Evolutionary conservation across 371 early-diverging fungal species (phyloP).

Genomic region (Lichtheimia ramosa): DNA sequence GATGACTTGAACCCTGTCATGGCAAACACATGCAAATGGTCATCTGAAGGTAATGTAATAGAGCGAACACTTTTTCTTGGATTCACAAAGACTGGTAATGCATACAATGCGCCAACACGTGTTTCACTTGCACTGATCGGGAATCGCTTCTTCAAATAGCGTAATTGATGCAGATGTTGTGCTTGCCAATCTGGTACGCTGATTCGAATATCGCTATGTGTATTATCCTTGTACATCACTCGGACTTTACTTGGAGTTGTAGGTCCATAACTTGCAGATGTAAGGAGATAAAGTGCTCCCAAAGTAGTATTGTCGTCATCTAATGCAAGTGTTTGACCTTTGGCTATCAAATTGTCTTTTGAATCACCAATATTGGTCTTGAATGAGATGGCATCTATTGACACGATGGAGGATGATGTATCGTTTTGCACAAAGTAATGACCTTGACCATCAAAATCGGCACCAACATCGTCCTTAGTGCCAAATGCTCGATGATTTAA

Average conservation of each 20-base stretch:
- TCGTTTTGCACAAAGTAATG: conserved; percentile 2
- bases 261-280: conserved; percentile 26
- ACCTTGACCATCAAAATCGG: conserved; percentile 24
- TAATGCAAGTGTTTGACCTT: conserved; percentile 29
- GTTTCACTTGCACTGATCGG: conserved; percentile 3
- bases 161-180: conserved; percentile 7
- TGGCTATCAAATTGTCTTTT: conserved; percentile 24
- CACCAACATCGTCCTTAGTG: neutral
- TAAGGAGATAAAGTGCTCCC: conserved; percentile 30
- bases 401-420: neutral
- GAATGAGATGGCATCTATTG: conserved; percentile 17
- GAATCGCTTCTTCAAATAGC: conserved; percentile 3
- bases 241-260: conserved; percentile 5
- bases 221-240: conserved; percentile 27
- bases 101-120: conserved; percentile 12
- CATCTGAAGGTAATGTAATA: conserved; percentile 13
- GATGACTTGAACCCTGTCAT: neutral
- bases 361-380: neutral
- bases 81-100: conserved; percentile 22
- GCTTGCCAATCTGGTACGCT: conserved; percentile 40
- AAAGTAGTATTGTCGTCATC: conserved; percentile 4
- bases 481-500: neutral
- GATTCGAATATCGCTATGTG: conserved; percentile 12
- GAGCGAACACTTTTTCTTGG: conserved; percentile 16
- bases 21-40: conserved; percentile 16